These are phyloP conservation scores for Paraconiothyrium brasiliense DNA, from an alignment of 2,329 filamentous ascomycete genomes.

Conservation along the genomic window DNA sequence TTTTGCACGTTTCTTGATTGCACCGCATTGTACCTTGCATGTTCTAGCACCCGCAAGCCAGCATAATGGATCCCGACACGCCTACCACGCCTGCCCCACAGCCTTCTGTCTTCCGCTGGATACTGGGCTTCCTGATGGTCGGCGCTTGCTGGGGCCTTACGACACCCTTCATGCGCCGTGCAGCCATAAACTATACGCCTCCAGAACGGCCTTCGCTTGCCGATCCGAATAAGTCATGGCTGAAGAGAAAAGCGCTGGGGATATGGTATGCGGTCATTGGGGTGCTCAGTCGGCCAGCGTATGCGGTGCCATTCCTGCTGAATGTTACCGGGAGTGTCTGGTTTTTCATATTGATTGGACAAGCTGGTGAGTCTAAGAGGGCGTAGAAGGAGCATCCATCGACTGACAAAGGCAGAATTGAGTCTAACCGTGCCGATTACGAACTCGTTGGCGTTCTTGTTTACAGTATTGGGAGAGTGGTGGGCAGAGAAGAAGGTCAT, in stretches of 20 bases:
- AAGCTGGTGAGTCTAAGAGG: constrained; percentile 73
- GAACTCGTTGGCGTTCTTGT: constrained; percentile 94
- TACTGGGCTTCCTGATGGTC: constrained; percentile 88
- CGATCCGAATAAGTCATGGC: constrained; percentile 61
- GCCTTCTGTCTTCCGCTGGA: constrained; percentile 75
- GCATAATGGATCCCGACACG: constrained; percentile 43
- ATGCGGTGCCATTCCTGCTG: constrained; percentile 83
- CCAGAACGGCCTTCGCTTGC: constrained; percentile 44
- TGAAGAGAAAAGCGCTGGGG: constrained; percentile 70
- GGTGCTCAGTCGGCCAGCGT: constrained; percentile 80
- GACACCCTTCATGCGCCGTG: constrained; percentile 86
- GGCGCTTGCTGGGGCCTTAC: constrained; percentile 93
- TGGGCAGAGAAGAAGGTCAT: constrained; percentile 93
- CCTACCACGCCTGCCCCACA: constrained; percentile 34
- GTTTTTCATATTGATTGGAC: constrained; percentile 94
- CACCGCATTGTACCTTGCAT: constrained; percentile 7
- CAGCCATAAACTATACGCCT: constrained; percentile 78
- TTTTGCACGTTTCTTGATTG: constrained; percentile 5
- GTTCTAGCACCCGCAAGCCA: constrained; percentile 5
- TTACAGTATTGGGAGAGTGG: constrained; percentile 95
- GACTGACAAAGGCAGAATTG: constrained; percentile 67
- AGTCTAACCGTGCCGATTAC: constrained; percentile 94
- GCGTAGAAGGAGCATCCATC: not conserved
- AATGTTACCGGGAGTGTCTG: constrained; percentile 94
- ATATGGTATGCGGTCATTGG: constrained; percentile 80